Conservation (phyloP, 805 yeast species). For the Kodamaea kakaduensis region DNA sequence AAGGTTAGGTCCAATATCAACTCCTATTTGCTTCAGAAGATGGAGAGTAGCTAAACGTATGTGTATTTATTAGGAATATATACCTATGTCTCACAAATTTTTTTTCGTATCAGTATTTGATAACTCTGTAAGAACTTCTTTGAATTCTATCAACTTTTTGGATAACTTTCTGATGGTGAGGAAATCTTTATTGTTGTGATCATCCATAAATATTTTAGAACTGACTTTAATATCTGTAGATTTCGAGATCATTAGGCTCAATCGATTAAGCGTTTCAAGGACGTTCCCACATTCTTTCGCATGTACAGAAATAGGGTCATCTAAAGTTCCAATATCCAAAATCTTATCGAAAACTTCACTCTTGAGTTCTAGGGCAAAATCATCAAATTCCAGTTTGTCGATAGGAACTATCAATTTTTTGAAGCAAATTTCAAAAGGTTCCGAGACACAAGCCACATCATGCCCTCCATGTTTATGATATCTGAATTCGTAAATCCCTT, state of each 20-base stretch:
- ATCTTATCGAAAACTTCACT: conserved; percentile 29
- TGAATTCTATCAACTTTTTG: conserved; percentile 21
- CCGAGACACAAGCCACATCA: conserved; percentile 61
- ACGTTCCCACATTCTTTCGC: conserved; percentile 26
- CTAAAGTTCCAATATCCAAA: conserved; percentile 19
- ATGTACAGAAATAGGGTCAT: conserved; percentile 24
- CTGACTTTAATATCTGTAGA: conserved; percentile 29
- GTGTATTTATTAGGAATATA: conserved; percentile 2
- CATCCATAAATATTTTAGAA: conserved; percentile 32
- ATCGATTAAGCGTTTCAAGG: conserved; percentile 24
- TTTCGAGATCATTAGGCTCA: conserved; percentile 17
- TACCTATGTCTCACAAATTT: conserved; percentile 11
- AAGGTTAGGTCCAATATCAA: conserved; percentile 44
- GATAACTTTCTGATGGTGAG: conserved; percentile 19
- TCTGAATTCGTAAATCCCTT: conserved; percentile 70
- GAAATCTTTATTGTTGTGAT: conserved; percentile 15
- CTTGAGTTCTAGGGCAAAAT: conserved; percentile 31
- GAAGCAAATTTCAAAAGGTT: conserved; percentile 58
- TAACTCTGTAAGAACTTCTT: conserved; percentile 23
- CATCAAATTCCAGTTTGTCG: conserved; percentile 25
- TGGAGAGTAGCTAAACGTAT: conserved; percentile 3
- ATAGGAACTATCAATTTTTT: conserved; percentile 36
- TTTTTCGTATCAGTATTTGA: conserved; percentile 21
- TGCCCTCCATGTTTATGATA: conserved; percentile 66
- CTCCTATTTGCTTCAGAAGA: conserved; percentile 29